Evolutionary conservation across 1,284 basidiomycete species (phyloP), one percentile per base, ranked within the genome.

Genomic region (Meripilus lineatus): DNA sequence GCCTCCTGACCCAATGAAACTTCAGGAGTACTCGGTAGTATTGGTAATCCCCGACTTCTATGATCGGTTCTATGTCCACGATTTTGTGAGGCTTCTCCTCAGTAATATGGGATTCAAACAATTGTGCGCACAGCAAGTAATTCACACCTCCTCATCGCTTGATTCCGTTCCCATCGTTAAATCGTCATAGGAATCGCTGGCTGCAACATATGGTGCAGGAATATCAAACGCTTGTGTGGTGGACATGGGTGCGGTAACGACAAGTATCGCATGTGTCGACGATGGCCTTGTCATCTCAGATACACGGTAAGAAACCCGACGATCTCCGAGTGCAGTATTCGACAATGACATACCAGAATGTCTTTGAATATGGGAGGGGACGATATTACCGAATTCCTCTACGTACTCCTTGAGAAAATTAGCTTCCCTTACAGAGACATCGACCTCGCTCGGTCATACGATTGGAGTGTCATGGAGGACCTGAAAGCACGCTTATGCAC

Each of bases 211-310:
- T 61, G 93, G 94, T 15, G 93, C 95, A 2, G 96, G 96, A 10
- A 84, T 98, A 46, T 92, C 90, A 0, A 88, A 83, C 51, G 94
- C 93, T 10, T 98, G 95, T 59, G 90, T 99, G 3, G 89, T 99
- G 26, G 93, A 99, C 60, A 83, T 99, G 44, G 96, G 96, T 8
- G 87, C 94, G 5, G 77, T 76, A 20, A 81, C 77, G 50, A 93
- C 89, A 2, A 90, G 81, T 51, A 81, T 99, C 41, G 84, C 93
- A 0, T 98, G 95, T 58, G 89, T 99, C 5, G 96, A 99, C 52
- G 96, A 99, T 58, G 96, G 96, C 1, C 64, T 95, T 40, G 80
- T 99, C 13, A 69, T 94, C 21, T 64, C 86, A 2, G 96, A 99
- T 54, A 93, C 92, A 3, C 80, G 95, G 92, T 89, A 55, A 38